Percentiles rank a stretch among this genome's conserved stretches.
Conservation (phyloP, 1,284 basidiomycete species). For the Tausonia pullulans region DNA sequence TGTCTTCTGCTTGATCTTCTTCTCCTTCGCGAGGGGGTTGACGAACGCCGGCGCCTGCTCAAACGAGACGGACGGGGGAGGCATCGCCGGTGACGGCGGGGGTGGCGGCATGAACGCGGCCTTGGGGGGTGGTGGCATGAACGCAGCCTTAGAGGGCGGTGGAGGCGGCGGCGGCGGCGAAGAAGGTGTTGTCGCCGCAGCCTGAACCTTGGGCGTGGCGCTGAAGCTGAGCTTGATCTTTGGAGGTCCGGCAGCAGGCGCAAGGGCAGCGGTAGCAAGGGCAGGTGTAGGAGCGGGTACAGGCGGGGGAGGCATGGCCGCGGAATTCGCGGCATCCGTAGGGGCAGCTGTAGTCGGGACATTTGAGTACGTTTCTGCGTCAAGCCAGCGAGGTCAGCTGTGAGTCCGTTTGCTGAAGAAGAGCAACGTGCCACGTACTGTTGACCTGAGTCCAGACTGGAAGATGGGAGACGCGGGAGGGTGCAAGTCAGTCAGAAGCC, state of each 20-base stretch:
- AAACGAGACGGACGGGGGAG: background rate
- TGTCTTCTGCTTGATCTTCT: constrained; percentile 19
- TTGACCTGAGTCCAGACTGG: background rate
- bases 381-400: background rate
- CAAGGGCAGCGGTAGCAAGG: background rate
- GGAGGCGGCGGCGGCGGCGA: background rate
- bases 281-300: constrained; percentile 19
- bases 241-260: constrained; percentile 3
- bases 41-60: background rate
- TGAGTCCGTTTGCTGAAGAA: no score
- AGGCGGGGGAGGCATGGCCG: constrained; percentile 32
- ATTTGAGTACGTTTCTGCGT: background rate
- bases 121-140: background rate
- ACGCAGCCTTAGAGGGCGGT: background rate
- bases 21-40: background rate
- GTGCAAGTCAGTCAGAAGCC: background rate
- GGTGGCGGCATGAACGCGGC: background rate
- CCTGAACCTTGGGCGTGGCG: background rate
- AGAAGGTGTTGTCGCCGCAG: background rate
- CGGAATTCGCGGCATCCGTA: background rate
- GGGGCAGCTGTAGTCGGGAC: no score
- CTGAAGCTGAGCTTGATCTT: constrained; percentile 8
- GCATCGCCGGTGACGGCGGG: background rate
- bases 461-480: background rate
- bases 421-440: background rate